phyloP scores from a whole-genome alignment of 2,329 filamentous ascomycete species.

The Ophiostoma himal-ulmi region DNA sequence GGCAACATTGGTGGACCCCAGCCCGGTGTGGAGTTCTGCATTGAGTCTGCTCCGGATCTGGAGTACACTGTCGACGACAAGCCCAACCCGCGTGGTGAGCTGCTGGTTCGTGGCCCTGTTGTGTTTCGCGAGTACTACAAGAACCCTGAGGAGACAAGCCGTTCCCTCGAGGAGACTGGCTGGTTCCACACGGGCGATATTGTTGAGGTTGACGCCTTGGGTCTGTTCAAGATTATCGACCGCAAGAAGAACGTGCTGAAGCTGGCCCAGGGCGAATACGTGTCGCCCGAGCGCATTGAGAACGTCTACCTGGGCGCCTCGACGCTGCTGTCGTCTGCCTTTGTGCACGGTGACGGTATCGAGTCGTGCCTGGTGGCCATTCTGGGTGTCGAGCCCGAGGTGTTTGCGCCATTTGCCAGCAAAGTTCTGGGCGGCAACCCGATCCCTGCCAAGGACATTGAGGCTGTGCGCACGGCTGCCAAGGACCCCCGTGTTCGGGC shows the following conservation, averaged over 20 bases:
- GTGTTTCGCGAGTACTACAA: slow-evolving; percentile 86
- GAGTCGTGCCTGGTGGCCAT: slow-evolving; percentile 79
- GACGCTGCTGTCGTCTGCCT: slow-evolving; percentile 70
- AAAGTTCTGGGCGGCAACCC: slow-evolving; percentile 55
- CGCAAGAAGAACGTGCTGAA: slow-evolving; percentile 99
- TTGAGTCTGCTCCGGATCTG: slow-evolving; percentile 86
- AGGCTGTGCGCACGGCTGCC: slow-evolving; percentile 60
- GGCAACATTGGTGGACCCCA: slow-evolving; percentile 77
- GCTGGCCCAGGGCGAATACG: slow-evolving; percentile 94
- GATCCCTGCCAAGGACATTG: slow-evolving; percentile 57
- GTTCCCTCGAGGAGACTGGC: slow-evolving; percentile 76
- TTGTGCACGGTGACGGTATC: slow-evolving; percentile 82
- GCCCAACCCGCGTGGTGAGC: slow-evolving; percentile 83
- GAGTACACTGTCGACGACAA: slow-evolving; percentile 85
- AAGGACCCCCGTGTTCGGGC: slow-evolving; percentile 64
- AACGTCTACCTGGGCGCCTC: slow-evolving; percentile 84
- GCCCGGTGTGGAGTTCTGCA: slow-evolving; percentile 65
- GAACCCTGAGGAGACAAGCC: slow-evolving; percentile 79
- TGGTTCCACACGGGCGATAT: slow-evolving; percentile 99
- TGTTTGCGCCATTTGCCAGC: slow-evolving; percentile 74
- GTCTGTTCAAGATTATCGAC: slow-evolving; percentile 89
- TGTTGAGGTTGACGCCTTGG: slow-evolving; percentile 73
- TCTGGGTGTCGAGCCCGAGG: slow-evolving; percentile 79
- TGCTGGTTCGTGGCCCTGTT: slow-evolving; percentile 73
- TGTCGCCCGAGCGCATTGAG: slow-evolving; percentile 94